phyloP scores from a whole-genome alignment of 257 asterid species.

The Lycium ferocissimum region DNA sequence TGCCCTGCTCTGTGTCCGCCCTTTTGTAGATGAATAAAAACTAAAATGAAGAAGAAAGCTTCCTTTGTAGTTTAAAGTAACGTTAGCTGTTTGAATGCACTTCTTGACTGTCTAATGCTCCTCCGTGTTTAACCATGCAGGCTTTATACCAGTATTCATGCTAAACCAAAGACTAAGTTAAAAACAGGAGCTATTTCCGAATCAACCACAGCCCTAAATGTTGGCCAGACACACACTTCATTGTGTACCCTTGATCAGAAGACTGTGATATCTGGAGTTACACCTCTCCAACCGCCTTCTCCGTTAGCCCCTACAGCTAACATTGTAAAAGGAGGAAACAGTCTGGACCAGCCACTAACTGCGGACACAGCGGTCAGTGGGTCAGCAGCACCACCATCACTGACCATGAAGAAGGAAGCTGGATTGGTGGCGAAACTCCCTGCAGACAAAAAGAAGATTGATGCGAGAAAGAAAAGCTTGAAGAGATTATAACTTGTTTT shows the following conservation, averaged over 20 bases:
- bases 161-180: constrained; percentile 74
- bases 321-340: constrained; percentile 58
- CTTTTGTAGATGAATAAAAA: background rate
- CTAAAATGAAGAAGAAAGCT: background rate
- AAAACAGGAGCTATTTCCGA: constrained; percentile 81
- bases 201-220: constrained; percentile 62
- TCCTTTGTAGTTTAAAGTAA: background rate
- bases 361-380: constrained; percentile 62
- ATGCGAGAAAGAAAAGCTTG: constrained; percentile 92
- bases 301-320: constrained; percentile 62
- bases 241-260: constrained; percentile 60
- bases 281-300: constrained; percentile 49
- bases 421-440: constrained; percentile 60
- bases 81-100: background rate
- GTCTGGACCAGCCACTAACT: constrained; percentile 49
- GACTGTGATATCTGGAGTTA: constrained; percentile 47
- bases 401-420: constrained; percentile 67
- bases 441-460: constrained; percentile 84
- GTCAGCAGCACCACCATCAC: constrained; percentile 48
- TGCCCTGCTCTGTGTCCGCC: background rate
- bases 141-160: constrained; percentile 87
- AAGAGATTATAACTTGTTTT: constrained; percentile 66
- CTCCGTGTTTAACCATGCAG: constrained; percentile 42
- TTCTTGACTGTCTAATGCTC: background rate
- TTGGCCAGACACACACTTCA: constrained; percentile 64